Evolutionary conservation across 2,329 filamentous ascomycete species (phyloP), one percentile per base, ranked within the genome.

Genomic region (Periconia digitata): DNA sequence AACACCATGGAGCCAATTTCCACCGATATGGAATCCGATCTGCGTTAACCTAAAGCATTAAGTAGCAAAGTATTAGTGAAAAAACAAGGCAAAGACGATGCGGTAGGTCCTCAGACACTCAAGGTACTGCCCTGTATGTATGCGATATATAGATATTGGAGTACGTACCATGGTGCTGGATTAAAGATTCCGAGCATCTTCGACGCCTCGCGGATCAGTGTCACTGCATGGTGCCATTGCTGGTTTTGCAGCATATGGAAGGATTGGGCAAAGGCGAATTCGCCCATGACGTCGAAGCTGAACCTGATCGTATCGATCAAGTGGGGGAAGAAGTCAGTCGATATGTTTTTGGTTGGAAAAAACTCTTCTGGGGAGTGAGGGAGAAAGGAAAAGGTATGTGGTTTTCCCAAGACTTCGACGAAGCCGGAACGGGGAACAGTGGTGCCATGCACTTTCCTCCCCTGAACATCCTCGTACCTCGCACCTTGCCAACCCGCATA

Each of bases 261-360:
- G 20, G 66, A 51, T 46, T 69, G 63, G 6, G 63, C 64, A 43
- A 72, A 69, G 20, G 59, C 62, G 8, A 73, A 55, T 32, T 73
- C 71, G 10, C 71, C 72, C 67, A 78, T 76, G 24, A 77, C 64
- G 45, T 78, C 75, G 51, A 76, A 71, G 20, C 66, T 62, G 40
- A 76, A 58, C 53, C 63, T 32, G 8, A 15, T 32, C 10, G 27
- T 10, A 5, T 6, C 10, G 10, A 12, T 32, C 8, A 32, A 15
- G 12, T 13, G 4, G 27, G 12, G 27, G 12, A 13, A 3, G n/a
- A 12, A 7, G 24, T 32, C n/a, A 3, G 10, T 12, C 10, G 27
- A 32, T 6, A 27, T 32, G 5, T 32, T 10, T 32, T 32, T 32
- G 10, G n/a, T 4, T 32, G 27, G 27, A 4, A 10, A 46, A 15